Base-by-base conservation (phyloP, 148 eudicot genomes). In the Rhododendron griersonianum region DNA sequence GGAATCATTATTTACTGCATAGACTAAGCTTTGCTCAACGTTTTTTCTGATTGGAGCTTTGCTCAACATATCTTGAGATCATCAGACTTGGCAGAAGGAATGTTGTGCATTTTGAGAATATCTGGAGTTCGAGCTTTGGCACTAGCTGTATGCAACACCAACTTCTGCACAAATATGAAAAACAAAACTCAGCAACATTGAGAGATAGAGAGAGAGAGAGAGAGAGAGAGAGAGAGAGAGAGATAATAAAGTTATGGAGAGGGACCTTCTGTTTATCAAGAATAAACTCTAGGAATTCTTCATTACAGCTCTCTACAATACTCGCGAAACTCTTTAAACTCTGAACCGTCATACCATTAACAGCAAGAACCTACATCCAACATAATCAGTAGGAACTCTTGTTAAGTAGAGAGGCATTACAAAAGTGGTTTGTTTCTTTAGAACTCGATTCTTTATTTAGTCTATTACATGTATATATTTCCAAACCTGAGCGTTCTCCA, bases 281-380 rank as follows among this genome's bases (percentile, higher is more conserved):
- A 48, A 84, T 83, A 80, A 91, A 91, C 83, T 87, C 88, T 28
- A 91, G 79, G 81, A 83, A 91, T 37, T 91, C 91, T 21, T 91
- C 90, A 35, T 87, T 48, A 82, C 91, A 89, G 33, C 57, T 86
- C 85, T 87, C 90, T 47, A 89, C 90, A 88, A 89, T 85, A 33
- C 63, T 47, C 23, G 87, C 92, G 81, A 90, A 89, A 79, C 88
- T 86, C 87, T 89, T 91, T 87, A 91, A 61, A 83, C 88, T 87
- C 84, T 87, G 86, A n/a, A 91, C 90, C 33, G 91, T 87, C 84
- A 89, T 89, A 11, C 91, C 91, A 74, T 91, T 91, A 39, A 91
- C 88, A 55, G 87, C 87, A 30, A 84, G 83, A 86, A 91, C 90
- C 92, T 91, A 84, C 44, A 76, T 74, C 71, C n/a, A 23, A 63